Conservation (phyloP, 306 rosid species). For the Morella rubra region DNA sequence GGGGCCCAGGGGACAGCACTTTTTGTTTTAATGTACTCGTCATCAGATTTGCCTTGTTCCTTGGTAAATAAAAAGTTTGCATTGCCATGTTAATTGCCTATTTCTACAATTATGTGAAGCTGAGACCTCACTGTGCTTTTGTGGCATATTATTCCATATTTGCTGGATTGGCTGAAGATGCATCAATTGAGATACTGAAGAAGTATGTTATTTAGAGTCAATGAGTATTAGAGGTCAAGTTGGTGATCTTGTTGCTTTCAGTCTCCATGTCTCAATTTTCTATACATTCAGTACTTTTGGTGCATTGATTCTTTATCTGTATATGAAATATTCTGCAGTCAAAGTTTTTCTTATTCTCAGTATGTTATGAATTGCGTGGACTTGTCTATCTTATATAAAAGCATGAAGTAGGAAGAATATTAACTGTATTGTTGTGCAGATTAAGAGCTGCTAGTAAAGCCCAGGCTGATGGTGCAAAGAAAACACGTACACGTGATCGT, state of each 20-base stretch:
- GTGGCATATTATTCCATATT: background rate
- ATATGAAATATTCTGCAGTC: background rate
- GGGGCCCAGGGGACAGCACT: background rate
- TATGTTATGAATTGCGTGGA: slow-evolving; percentile 16
- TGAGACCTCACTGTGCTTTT: background rate
- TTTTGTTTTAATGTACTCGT: background rate
- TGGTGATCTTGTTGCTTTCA: background rate
- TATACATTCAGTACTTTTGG: background rate
- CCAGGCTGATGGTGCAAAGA: slow-evolving; percentile 72
- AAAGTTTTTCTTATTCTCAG: slow-evolving; percentile 7
- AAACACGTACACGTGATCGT: slow-evolving; percentile 60
- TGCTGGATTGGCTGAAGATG: background rate
- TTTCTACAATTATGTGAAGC: background rate
- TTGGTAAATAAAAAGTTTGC: background rate
- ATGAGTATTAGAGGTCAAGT: background rate
- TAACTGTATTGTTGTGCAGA: slow-evolving; percentile 45
- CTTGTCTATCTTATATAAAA: slow-evolving; percentile 14
- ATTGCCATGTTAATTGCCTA: background rate
- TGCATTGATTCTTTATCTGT: background rate
- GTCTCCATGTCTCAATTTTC: background rate
- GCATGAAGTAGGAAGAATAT: slow-evolving; percentile 12
- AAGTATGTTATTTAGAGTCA: background rate
- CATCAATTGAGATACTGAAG: background rate
- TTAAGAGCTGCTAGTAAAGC: slow-evolving; percentile 67
- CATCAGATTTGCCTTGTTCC: background rate